phyloP scores from a whole-genome alignment of 2,329 filamentous ascomycete species.

The Diaporthe humulicola region DNA sequence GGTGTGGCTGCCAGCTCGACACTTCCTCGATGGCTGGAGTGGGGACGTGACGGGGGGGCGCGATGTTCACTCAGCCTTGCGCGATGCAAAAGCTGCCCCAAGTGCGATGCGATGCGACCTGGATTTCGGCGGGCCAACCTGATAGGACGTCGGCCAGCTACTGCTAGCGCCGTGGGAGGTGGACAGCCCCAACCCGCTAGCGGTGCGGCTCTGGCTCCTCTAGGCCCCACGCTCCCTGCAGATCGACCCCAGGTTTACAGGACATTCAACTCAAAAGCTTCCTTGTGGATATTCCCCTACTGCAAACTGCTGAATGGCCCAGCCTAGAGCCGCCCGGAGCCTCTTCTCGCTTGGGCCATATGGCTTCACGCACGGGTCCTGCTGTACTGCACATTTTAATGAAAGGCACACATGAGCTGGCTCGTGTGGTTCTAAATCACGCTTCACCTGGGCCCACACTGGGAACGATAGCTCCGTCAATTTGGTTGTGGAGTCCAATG shows the following conservation, averaged over 20 bases:
- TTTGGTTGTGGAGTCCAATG: conserved; percentile 8
- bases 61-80: conserved; percentile 27
- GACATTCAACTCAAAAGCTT: conserved; percentile 1
- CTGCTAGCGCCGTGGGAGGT: conserved; percentile 12
- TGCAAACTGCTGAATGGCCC: not conserved
- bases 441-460: not conserved
- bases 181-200: conserved; percentile 14
- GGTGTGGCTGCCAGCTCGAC: conserved; percentile 39
- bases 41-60: conserved; percentile 18
- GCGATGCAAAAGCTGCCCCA: conserved; percentile 29
- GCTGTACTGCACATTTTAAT: not conserved
- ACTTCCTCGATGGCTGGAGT: conserved; percentile 12
- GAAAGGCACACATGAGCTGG: not conserved
- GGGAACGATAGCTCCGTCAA: not conserved
- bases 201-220: conserved; percentile 2
- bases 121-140: not conserved
- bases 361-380: not conserved
- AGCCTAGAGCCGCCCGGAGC: not conserved
- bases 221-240: conserved; percentile 15
- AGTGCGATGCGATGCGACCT: conserved; percentile 24
- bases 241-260: conserved; percentile 29
- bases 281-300: not conserved
- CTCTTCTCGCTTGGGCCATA: not conserved
- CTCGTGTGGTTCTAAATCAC: not conserved
- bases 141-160: conserved; percentile 10